Base-by-base conservation (phyloP, 257 asterid species). In the Avicennia marina region DNA sequence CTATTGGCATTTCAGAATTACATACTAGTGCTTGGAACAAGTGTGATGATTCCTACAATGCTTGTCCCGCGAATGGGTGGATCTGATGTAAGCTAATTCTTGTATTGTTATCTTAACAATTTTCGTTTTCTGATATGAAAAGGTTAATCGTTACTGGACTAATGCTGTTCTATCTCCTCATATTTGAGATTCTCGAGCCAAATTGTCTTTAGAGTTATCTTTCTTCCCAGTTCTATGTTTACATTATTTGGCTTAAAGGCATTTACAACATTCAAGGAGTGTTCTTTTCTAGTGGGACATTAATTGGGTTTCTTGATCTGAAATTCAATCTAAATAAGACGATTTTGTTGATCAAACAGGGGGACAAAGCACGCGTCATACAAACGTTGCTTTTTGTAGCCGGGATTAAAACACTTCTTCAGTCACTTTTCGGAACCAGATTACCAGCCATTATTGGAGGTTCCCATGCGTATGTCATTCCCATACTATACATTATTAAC, bases 1-100 rank as follows among this genome's bases (percentile, higher is more conserved):
- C 73, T 91, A 74, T 75, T 91, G 72, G 98, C 95, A 27, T 91
- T 91, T 80, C 98, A 88, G 79, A 91, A 88, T 81, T 88, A 91
- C 81, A 80, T 91, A 53, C 68, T 91, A 68, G 84, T 91, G 4
- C 79, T 91, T 26, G 98, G 98, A 71, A 85, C 95, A 40, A 91
- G 95, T 62, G 96, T 85, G 54, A 88, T 91, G 97, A 85, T 91
- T 64, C 96, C 98, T n/a, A 70, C 98, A n/a, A 15, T 71, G 44
- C 94, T 91, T 11, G 98, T 91, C 60, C 93, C 95, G 11, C 56
- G 66, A 72, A 91, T 91, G 98, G 98, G 98, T 1, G 98, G 98
- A 73, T 76, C 80, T 24, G 85, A 91, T 74, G 98, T 91, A 84
- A 78, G 90, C 66, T 68, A n/a, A n/a, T n/a, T n/a, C n/a, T n/a